Evolutionary conservation across 106 monocot species (phyloP).

Genomic region (Vanilla planifolia): DNA sequence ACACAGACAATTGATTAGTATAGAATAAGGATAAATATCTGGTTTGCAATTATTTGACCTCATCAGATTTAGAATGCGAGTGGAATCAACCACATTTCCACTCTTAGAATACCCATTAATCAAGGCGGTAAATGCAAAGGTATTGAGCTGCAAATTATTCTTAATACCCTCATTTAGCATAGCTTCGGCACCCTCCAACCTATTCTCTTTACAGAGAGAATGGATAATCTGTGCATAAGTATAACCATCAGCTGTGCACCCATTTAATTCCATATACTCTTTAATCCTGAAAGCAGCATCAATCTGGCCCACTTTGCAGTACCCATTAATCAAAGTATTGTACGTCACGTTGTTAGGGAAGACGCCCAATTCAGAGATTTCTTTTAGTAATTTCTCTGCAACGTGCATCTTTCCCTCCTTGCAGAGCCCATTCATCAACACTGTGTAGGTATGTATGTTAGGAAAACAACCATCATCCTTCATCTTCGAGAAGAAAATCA

Average conservation of each 20-base stretch:
- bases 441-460: conserved; percentile 15
- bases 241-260: conserved; percentile 10
- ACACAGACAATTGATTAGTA: conserved; percentile 24
- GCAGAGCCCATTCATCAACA: conserved; percentile 16
- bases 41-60: conserved; percentile 15
- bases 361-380: conserved; percentile 1
- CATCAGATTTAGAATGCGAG: conserved; percentile 15
- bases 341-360: conserved; percentile 7
- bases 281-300: conserved; percentile 13
- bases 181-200: conserved; percentile 12
- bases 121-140: conserved; percentile 10
- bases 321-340: conserved; percentile 18
- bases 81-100: not conserved
- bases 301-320: conserved; percentile 8
- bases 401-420: conserved; percentile 10
- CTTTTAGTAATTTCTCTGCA: conserved; percentile 4
- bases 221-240: conserved; percentile 12
- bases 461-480: conserved; percentile 6
- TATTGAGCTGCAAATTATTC: conserved; percentile 9
- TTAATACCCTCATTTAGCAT: conserved; percentile 10
- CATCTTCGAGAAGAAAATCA: conserved; percentile 14
- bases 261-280: conserved; percentile 17
- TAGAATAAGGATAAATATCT: conserved; percentile 19
- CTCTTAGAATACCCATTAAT: conserved; percentile 19
- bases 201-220: conserved; percentile 23